These are phyloP conservation scores for Cordyceps sp. DNA, from an alignment of 2,329 filamentous ascomycete species.

Conservation along the genomic window DNA sequence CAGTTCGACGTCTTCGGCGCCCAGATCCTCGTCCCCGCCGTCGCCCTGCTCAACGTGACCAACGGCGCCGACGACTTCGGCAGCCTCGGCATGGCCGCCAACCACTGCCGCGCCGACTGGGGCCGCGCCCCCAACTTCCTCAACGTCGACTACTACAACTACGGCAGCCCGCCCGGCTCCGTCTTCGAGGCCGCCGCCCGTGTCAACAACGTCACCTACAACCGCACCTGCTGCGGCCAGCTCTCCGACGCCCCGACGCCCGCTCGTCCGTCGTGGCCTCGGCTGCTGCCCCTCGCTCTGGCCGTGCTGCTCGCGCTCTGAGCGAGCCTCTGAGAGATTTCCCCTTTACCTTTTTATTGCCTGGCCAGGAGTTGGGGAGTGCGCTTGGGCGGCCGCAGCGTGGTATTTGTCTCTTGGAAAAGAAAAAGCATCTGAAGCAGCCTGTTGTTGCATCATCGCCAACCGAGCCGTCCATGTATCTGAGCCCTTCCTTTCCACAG, in stretches of 20 bases:
- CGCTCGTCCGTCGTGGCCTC: neutral
- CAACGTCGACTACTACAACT: conserved; percentile 76
- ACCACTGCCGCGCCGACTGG: conserved; percentile 48
- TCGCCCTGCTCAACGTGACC: conserved; percentile 51
- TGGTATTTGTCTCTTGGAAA: too few species aligned
- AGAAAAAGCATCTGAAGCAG: too few species aligned
- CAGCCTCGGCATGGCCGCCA: too few species aligned
- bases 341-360: too few species aligned
- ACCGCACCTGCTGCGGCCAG: conserved; percentile 36
- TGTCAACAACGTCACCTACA: conserved; percentile 58
- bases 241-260: conserved; percentile 6
- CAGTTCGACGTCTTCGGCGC: conserved; percentile 51
- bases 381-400: too few species aligned
- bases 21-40: conserved; percentile 54
- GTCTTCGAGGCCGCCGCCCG: conserved; percentile 59
- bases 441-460: too few species aligned
- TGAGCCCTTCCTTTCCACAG: too few species aligned
- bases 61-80: too few species aligned
- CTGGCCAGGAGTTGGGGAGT: too few species aligned
- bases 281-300: neutral
- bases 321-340: too few species aligned
- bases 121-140: conserved; percentile 57
- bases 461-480: too few species aligned
- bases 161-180: conserved; percentile 46
- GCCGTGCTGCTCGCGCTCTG: neutral